phyloP scores from a whole-genome alignment of 495 filamentous ascomycete genomes.

The Pyronema omphalodes region DNA sequence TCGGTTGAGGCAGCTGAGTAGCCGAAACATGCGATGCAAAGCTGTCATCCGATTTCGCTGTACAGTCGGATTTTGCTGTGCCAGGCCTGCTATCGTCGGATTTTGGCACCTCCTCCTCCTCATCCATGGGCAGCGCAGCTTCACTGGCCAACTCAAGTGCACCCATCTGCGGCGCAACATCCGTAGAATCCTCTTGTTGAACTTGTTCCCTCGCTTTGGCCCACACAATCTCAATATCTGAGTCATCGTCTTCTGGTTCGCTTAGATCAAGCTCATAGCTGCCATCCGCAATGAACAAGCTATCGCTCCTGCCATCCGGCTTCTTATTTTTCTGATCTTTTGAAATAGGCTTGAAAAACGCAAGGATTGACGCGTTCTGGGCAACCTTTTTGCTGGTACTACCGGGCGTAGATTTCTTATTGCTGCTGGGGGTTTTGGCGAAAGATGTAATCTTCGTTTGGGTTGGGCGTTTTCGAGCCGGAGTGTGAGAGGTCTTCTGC shows the following conservation, averaged over 20 bases:
- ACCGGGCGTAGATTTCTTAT: constrained; percentile 7
- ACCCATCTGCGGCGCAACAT: neutral
- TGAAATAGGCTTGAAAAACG: constrained; percentile 17
- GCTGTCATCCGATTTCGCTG: no score
- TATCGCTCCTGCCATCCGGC: constrained; percentile 8
- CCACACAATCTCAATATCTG: neutral
- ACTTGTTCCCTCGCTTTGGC: no score
- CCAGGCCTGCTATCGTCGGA: no score
- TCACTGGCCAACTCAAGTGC: neutral
- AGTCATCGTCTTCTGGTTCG: constrained; percentile 16
- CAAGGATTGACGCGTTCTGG: constrained; percentile 16
- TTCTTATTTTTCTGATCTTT: neutral
- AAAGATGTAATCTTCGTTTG: constrained; percentile 12
- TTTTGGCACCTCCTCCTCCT: neutral
- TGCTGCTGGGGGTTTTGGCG: constrained; percentile 4
- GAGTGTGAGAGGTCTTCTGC: constrained; percentile 11
- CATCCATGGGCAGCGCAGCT: neutral
- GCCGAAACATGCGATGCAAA: no score
- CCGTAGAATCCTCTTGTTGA: neutral
- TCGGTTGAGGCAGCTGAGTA: neutral
- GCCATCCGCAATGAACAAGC: constrained; percentile 14
- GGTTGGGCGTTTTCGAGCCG: constrained; percentile 7
- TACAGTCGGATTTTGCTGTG: no score
- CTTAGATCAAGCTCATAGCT: constrained; percentile 19
- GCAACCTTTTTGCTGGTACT: neutral